Conservation (phyloP, 1,139 yeast genomes). For the Taphrina confusa region DNA sequence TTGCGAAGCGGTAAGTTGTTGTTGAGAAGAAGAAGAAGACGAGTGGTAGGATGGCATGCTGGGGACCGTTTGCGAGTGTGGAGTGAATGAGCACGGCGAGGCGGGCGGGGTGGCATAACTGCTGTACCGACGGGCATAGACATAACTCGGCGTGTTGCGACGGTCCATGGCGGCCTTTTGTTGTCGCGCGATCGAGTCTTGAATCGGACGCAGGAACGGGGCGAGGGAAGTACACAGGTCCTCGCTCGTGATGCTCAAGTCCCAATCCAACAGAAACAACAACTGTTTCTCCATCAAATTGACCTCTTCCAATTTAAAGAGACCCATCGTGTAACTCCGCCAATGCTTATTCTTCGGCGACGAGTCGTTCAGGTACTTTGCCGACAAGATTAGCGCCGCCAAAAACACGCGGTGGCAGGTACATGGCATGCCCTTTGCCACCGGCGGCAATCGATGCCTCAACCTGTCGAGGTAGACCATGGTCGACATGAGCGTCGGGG, state of each 20-base stretch:
- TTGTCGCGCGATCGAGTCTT: neutral
- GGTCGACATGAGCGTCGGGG: conserved; percentile 92
- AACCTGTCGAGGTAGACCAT: conserved; percentile 77
- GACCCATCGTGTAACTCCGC: conserved; percentile 86
- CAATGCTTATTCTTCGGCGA: conserved; percentile 95
- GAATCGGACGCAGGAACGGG: conserved; percentile 72
- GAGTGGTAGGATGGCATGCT: conserved; percentile 5
- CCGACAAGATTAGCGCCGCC: conserved; percentile 83
- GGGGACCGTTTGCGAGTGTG: conserved; percentile 4
- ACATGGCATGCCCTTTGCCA: conserved; percentile 89
- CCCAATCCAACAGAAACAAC: conserved; percentile 80
- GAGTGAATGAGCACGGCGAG: conserved; percentile 8
- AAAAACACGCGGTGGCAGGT: conserved; percentile 90
- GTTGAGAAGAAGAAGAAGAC: neutral
- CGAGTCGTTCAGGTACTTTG: conserved; percentile 87
- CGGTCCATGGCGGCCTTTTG: conserved; percentile 13
- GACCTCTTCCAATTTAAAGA: conserved; percentile 72
- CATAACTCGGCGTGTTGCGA: conserved; percentile 24
- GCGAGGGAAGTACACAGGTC: conserved; percentile 70
- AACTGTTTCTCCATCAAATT: conserved; percentile 90
- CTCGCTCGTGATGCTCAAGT: conserved; percentile 63
- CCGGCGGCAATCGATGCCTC: conserved; percentile 75
- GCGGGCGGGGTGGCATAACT: conserved; percentile 26
- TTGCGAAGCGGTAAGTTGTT: conserved; percentile 4
- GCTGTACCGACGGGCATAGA: conserved; percentile 29